Evolutionary conservation across 805 yeast species (phyloP), one percentile per base, ranked within the genome.

Genomic region (Wickerhamomyces chaumierensis): DNA sequence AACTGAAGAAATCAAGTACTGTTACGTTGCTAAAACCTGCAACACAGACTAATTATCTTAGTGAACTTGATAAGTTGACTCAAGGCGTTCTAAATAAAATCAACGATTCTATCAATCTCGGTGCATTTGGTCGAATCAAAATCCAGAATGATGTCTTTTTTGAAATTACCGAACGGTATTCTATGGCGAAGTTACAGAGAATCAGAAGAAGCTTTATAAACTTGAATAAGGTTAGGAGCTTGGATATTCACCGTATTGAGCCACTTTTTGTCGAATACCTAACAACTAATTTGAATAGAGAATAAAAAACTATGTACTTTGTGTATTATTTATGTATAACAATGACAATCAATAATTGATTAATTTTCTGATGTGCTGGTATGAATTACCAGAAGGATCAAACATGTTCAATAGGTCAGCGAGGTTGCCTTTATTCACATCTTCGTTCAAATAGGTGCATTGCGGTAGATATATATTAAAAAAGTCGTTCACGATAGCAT

Each of bases 21-120:
- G 94, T 95, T 3, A 88, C 96, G 0, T 60, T 81, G 28, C 60
- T 85, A 33, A 86, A 83, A 53, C 84, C 94, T 1, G 88, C 94
- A 0, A 69, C 82, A 0, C 78, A 81, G 7, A 71, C 79, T 14
- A 75, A 83, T 56, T 88, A 81, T 51, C 61, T 87, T 28, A 88
- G 82, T 51, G 78, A 81, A 44, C 66, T 90, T 35, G 96, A 88
- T 55, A 69, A 67, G 38, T 68, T 69, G 42, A 84, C 96, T 0
- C 75, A 74, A 42, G 64, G 64, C 3, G 81, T 87, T 13, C 70
- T 84, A 3, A 66, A 67, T 39, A 74, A 73, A 39, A 67, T 84
- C 15, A 57, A 80, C 40, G 81, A 77, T 42, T 71, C 75, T 45
- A 83, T 79, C 51, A 75, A 75, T 45, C 59, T 74, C 36, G 63